phyloP scores from a whole-genome alignment of 768 basidiomycete species.

The Hericium rajendrae region DNA sequence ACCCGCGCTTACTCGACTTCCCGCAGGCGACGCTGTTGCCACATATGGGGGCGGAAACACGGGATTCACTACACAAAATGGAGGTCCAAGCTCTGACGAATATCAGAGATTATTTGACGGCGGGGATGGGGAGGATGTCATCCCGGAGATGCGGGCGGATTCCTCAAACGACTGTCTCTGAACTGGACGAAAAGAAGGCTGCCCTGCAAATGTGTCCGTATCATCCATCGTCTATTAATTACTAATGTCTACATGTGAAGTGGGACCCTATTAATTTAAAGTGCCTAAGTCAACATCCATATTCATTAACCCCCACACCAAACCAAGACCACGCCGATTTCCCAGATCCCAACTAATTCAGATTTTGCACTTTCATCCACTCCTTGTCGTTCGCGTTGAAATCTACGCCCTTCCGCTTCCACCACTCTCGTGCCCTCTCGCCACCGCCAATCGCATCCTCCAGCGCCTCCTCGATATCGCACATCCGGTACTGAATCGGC shows the following conservation, averaged over 20 bases:
- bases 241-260: no score
- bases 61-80: conserved; percentile 74
- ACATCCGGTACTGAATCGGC: conserved; percentile 79
- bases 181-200: no score
- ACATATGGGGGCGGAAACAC: conserved; percentile 86
- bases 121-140: conserved; percentile 59
- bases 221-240: no score
- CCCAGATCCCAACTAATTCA: conserved; percentile 36
- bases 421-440: conserved; percentile 67
- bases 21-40: conserved; percentile 80
- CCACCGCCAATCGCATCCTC: conserved; percentile 84
- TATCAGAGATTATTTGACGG: conserved; percentile 56
- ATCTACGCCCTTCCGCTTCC: conserved; percentile 72
- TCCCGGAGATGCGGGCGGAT: conserved; percentile 38
- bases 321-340: neutral
- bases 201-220: no score
- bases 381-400: conserved; percentile 79
- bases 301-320: neutral
- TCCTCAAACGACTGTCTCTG: no score
- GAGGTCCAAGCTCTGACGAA: conserved; percentile 79
- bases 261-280: no score
- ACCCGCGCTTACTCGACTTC: conserved; percentile 72
- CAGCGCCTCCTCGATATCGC: conserved; percentile 85
- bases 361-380: conserved; percentile 76
- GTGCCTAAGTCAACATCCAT: no score